These are phyloP conservation scores for Fonsecaea erecta DNA, from an alignment of 2,329 filamentous ascomycete genomes.

Conservation along the genomic window DNA sequence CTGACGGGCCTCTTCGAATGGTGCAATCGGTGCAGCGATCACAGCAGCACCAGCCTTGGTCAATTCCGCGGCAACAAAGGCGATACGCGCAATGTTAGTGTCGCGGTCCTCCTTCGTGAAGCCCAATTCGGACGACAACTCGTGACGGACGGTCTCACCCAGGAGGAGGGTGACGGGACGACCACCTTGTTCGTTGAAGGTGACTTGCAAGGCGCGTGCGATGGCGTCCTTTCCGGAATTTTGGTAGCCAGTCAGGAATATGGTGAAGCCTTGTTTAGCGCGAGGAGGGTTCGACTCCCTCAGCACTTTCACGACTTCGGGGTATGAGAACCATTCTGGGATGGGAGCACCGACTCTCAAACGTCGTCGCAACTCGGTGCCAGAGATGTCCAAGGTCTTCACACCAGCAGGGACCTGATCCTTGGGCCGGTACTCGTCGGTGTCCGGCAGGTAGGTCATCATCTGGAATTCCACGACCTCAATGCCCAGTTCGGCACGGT, in stretches of 20 bases:
- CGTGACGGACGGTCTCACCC: constrained; percentile 90
- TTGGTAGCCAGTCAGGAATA: constrained; percentile 96
- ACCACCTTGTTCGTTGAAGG: constrained; percentile 96
- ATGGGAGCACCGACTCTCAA: constrained; percentile 92
- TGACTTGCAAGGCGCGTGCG: constrained; percentile 92
- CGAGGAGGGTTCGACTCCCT: constrained; percentile 95
- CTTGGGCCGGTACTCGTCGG: constrained; percentile 92
- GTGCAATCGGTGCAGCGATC: constrained; percentile 94
- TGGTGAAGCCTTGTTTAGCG: constrained; percentile 90
- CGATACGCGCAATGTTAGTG: constrained; percentile 93
- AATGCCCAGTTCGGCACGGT: constrained; percentile 94
- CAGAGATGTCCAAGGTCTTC: constrained; percentile 85
- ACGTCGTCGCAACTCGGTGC: constrained; percentile 87
- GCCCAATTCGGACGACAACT: constrained; percentile 92
- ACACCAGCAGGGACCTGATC: constrained; percentile 84
- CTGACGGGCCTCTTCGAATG: constrained; percentile 77
- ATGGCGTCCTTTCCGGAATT: constrained; percentile 98
- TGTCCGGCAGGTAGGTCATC: constrained; percentile 98
- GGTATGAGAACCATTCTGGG: constrained; percentile 99
- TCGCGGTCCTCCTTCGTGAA: constrained; percentile 92
- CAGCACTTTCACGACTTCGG: constrained; percentile 94
- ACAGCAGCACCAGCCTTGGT: constrained; percentile 92
- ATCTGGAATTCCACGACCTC: constrained; percentile 99
- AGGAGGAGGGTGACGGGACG: constrained; percentile 92
- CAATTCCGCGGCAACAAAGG: constrained; percentile 93